A percentile compares a stretch with the other conserved stretches of the same genome.
These are phyloP conservation scores for Morella rubra DNA, from an alignment of 306 rosid species.

Conservation along the genomic window DNA sequence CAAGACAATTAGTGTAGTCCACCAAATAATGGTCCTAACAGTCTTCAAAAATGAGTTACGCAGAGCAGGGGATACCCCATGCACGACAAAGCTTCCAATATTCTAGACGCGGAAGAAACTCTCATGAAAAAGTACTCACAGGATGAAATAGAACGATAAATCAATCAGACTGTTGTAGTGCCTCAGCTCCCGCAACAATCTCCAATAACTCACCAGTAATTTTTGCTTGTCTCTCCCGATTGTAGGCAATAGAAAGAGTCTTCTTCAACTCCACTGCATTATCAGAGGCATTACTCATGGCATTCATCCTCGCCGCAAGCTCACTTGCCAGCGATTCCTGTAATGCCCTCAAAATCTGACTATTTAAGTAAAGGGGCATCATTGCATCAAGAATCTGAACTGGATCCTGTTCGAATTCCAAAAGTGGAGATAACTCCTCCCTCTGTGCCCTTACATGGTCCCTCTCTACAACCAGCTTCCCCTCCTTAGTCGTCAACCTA, in stretches of 20 bases:
- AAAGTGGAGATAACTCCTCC: slow-evolving; percentile 37
- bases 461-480: slow-evolving; percentile 61
- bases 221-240: slow-evolving; percentile 67
- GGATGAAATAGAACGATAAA: background rate
- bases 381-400: slow-evolving; percentile 82
- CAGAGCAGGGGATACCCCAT: background rate
- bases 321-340: slow-evolving; percentile 86
- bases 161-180: slow-evolving; percentile 47
- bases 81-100: background rate
- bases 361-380: slow-evolving; percentile 82
- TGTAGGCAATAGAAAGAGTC: slow-evolving; percentile 51
- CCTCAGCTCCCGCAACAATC: slow-evolving; percentile 82
- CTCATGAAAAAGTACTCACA: no score
- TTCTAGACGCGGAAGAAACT: background rate
- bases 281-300: slow-evolving; percentile 78
- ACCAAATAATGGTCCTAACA: background rate
- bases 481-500: slow-evolving; percentile 61
- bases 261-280: slow-evolving; percentile 67
- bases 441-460: slow-evolving; percentile 27
- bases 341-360: slow-evolving; percentile 69
- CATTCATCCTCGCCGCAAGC: slow-evolving; percentile 80
- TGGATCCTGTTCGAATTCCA: slow-evolving; percentile 85
- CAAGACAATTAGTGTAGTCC: background rate
- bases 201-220: slow-evolving; percentile 80
- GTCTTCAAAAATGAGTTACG: background rate